Percentiles rank a stretch among this genome's conserved stretches.
Evolutionary conservation across 257 asterid species (phyloP).

Genomic region (Solanum dulcamara): DNA sequence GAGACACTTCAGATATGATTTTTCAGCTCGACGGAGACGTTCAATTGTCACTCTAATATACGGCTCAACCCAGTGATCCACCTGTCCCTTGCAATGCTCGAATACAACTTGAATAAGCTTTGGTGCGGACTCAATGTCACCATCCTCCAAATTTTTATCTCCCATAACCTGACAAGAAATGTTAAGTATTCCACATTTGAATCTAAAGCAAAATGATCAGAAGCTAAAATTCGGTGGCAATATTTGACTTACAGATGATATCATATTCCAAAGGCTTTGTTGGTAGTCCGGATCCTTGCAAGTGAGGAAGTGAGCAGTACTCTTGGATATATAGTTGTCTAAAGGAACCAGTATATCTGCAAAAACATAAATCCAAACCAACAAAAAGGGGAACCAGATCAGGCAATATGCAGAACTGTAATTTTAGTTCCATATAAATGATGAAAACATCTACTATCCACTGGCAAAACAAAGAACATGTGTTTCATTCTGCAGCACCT

Average conservation of each 20-base stretch:
- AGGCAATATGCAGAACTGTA: not conserved
- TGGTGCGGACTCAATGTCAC: slow-evolving; percentile 96
- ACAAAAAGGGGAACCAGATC: not conserved
- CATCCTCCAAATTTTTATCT: slow-evolving; percentile 84
- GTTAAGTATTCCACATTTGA: not conserved
- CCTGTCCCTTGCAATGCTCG: slow-evolving; percentile 90
- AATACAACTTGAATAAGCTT: slow-evolving; percentile 90
- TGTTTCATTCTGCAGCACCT: not conserved
- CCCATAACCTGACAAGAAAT: slow-evolving; percentile 59
- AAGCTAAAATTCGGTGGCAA: not conserved
- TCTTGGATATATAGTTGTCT: slow-evolving; percentile 89
- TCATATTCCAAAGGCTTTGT: slow-evolving; percentile 95
- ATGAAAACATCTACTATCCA: not conserved
- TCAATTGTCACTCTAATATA: slow-evolving; percentile 66
- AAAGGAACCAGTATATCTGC: slow-evolving; percentile 91
- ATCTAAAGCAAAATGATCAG: not conserved
- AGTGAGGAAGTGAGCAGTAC: slow-evolving; percentile 74
- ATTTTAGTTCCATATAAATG: not conserved
- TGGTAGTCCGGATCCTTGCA: slow-evolving; percentile 98
- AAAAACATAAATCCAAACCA: not conserved
- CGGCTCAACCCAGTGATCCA: slow-evolving; percentile 97
- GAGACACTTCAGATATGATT: slow-evolving; percentile 68
- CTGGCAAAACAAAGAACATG: not conserved
- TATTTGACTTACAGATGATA: slow-evolving; percentile 63
- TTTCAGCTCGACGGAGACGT: slow-evolving; percentile 73